These are phyloP conservation scores for Murraya koenigii DNA, from an alignment of 345 rosid genomes.

Conservation along the genomic window DNA sequence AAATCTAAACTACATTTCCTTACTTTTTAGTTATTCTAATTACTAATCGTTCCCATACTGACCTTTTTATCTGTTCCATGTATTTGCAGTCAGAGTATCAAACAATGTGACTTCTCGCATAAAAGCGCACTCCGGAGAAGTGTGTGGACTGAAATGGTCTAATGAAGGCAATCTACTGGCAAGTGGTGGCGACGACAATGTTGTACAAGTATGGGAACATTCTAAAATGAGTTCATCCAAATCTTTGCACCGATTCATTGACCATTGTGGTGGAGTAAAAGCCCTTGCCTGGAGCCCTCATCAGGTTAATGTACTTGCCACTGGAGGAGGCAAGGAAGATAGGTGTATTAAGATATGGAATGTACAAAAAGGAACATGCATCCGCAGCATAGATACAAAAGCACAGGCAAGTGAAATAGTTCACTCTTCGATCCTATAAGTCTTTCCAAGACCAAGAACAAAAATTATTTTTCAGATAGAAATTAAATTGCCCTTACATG, in stretches of 20 bases:
- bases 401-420: constrained; percentile 39
- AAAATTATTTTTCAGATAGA: too few relatives aligned
- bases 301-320: constrained; percentile 43
- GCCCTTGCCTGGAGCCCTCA: constrained; percentile 64
- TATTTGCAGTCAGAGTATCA: constrained; percentile 34
- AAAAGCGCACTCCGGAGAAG: constrained; percentile 38
- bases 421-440: background rate
- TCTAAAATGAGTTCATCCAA: constrained; percentile 44
- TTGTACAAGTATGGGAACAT: constrained; percentile 45
- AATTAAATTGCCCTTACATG: background rate
- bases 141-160: constrained; percentile 54
- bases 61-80: background rate
- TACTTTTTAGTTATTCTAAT: background rate
- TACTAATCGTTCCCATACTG: background rate
- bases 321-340: constrained; percentile 55
- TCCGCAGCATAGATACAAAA: constrained; percentile 31
- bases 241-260: constrained; percentile 33
- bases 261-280: constrained; percentile 48
- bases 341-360: constrained; percentile 50
- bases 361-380: constrained; percentile 33
- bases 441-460: too few relatives aligned
- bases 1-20: background rate
- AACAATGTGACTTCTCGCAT: constrained; percentile 26
- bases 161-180: constrained; percentile 41
- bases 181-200: constrained; percentile 58